Evolutionary conservation across 1,139 yeast species (phyloP).

Genomic region (Sugiyamaella pinicola): DNA sequence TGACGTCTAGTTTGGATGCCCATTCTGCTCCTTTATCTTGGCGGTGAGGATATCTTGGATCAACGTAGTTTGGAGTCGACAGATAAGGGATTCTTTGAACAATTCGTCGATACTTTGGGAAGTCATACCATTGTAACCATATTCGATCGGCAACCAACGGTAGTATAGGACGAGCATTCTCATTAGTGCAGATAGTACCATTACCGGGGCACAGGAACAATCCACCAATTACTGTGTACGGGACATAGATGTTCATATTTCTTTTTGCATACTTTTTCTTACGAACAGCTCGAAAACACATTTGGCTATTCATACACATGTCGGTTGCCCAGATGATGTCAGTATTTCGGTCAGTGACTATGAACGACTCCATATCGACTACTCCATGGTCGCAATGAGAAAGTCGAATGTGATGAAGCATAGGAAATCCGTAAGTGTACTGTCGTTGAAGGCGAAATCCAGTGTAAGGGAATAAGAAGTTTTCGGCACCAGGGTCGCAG

Average conservation of each 20-base stretch:
- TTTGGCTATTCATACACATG: slow-evolving; percentile 48
- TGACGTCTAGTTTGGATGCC: slow-evolving; percentile 53
- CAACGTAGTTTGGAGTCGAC: slow-evolving; percentile 52
- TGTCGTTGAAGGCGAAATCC: slow-evolving; percentile 63
- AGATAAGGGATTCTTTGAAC: slow-evolving; percentile 61
- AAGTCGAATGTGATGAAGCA: slow-evolving; percentile 53
- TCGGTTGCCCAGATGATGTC: slow-evolving; percentile 58
- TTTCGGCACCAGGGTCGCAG: slow-evolving; percentile 45
- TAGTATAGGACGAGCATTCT: slow-evolving; percentile 49
- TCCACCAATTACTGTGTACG: slow-evolving; percentile 68
- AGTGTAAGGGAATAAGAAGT: slow-evolving; percentile 50
- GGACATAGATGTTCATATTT: slow-evolving; percentile 54
- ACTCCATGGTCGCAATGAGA: slow-evolving; percentile 60
- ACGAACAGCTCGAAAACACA: slow-evolving; percentile 66
- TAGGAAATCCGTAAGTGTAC: slow-evolving; percentile 47
- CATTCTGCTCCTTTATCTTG: slow-evolving; percentile 45
- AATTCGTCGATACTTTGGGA: slow-evolving; percentile 37
- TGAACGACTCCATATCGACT: slow-evolving; percentile 50
- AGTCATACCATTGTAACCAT: slow-evolving; percentile 51
- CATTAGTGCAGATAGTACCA: slow-evolving; percentile 39
- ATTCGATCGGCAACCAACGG: slow-evolving; percentile 66
- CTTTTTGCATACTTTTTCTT: slow-evolving; percentile 59
- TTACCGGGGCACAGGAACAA: slow-evolving; percentile 56
- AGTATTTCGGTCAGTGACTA: slow-evolving; percentile 44
- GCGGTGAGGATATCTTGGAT: slow-evolving; percentile 48